A percentile compares a stretch with the other conserved stretches of the same genome.
Evolutionary conservation across 495 filamentous ascomycete species (phyloP).

Genomic region (Penicillium salamii): DNA sequence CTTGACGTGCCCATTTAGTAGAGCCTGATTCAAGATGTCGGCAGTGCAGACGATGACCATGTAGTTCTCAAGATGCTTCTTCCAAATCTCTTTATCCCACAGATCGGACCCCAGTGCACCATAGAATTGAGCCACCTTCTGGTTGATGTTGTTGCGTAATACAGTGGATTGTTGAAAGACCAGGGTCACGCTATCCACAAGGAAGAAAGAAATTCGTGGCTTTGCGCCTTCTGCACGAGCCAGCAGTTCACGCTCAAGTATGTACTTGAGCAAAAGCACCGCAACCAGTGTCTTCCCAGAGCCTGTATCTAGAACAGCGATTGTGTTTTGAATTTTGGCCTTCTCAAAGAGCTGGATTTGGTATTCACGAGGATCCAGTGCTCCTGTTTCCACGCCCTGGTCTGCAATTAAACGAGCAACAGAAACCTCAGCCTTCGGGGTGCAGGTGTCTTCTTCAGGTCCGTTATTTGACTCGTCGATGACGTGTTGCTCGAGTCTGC

Average conservation of each 20-base stretch:
- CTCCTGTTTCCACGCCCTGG: constrained; percentile 38
- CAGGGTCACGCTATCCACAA: constrained; percentile 87
- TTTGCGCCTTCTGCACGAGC: constrained; percentile 57
- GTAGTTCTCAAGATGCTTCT: constrained; percentile 60
- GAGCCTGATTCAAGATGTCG: constrained; percentile 73
- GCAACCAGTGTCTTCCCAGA: constrained; percentile 98
- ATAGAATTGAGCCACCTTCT: constrained; percentile 73
- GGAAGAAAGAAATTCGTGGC: constrained; percentile 75
- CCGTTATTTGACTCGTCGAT: constrained; percentile 29
- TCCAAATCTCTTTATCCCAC: constrained; percentile 68
- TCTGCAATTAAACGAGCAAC: constrained; percentile 43
- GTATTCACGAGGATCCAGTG: constrained; percentile 79
- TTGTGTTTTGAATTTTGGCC: constrained; percentile 83
- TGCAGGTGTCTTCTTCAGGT: constrained; percentile 17
- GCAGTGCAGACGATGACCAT: constrained; percentile 95
- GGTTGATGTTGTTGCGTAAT: constrained; percentile 77
- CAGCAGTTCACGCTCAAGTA: constrained; percentile 75
- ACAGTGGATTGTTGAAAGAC: constrained; percentile 90
- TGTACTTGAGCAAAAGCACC: constrained; percentile 76
- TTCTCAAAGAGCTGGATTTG: constrained; percentile 89
- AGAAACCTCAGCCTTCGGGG: constrained; percentile 27
- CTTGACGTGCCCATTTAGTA: constrained; percentile 76
- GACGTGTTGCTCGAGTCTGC: constrained; percentile 42
- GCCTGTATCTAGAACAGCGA: constrained; percentile 93
- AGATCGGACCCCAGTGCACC: constrained; percentile 69